Base-by-base conservation (phyloP, 805 yeast genomes). In the Ogataea zsoltii region DNA sequence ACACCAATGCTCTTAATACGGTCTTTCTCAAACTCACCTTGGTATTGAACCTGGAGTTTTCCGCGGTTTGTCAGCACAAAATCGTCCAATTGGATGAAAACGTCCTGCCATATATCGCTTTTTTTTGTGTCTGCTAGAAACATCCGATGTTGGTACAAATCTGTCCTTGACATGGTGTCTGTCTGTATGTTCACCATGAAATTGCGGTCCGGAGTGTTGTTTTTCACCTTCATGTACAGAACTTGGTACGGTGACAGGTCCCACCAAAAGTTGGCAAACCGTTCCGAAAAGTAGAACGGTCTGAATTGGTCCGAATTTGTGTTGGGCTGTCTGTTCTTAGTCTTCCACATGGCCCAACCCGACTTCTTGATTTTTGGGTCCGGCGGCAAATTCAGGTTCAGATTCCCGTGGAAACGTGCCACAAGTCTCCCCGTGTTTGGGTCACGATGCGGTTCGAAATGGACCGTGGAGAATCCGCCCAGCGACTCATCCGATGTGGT, bases 11-110 rank as follows among this genome's bases (percentile, higher is more conserved):
- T 83, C 56, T 82, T 80, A 41, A 88, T 79, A 51, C 79, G 78
- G 16, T 77, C 71, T 55, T 77, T 79, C 61, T 87, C 85, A 62
- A 88, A 69, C 26, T 70, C 72, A 41, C 71, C 70, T 54, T 80
- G 82, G 43, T 72, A 74, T 63, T 80, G 85, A 33, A 77, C 74
- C 34, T 75, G 72, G 13, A 68, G 55, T 37, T 47, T 51, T n/a
- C 96, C 96, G 74, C 86, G 81, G 62, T 86, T 87, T 17, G 96
- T 88, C 65, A 88, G 73, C 41, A 88, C 90, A 65, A 88, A 87
- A 59, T 85, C 90, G 53, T 80, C 77, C 41, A 88, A 69, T 36
- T 94, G 89, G 28, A 88, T 81, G 23, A 83, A 78, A 12, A 88
- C 89, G 1, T 89, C 84, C 61, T 88, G 94, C 96, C 96, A 88